A percentile compares a stretch with the other conserved stretches of the same genome.
Evolutionary conservation across 129 eudicot genomes (phyloP).

Genomic region (Flaveria brownii): DNA sequence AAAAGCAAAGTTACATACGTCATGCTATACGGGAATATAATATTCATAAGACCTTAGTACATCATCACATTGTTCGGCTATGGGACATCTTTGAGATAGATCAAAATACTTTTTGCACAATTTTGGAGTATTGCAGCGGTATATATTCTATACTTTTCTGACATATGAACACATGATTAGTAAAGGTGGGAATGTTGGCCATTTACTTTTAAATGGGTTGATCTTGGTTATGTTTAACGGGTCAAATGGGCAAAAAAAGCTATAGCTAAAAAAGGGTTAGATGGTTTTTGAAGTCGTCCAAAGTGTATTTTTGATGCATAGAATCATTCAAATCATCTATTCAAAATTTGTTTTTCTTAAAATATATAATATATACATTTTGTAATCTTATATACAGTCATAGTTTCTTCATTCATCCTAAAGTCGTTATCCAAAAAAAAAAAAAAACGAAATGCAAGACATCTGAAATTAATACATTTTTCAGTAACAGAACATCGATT

Average conservation of each 20-base stretch:
- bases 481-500: not conserved
- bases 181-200: not conserved
- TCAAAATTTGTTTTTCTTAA: too few relatives aligned
- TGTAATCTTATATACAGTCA: too few relatives aligned
- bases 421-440: too few relatives aligned
- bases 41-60: constrained; percentile 93
- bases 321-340: not conserved
- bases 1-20: constrained; percentile 93
- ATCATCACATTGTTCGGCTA: constrained; percentile 85
- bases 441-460: not conserved
- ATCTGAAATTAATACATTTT: not conserved
- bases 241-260: not conserved
- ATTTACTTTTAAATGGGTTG: not conserved
- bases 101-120: constrained; percentile 94
- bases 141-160: constrained; percentile 21
- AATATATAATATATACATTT: too few relatives aligned
- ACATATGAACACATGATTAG: not conserved
- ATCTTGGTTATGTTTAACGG: not conserved
- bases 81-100: constrained; percentile 99
- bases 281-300: not conserved
- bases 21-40: constrained; percentile 98
- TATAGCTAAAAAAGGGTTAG: not conserved
- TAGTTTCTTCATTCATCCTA: too few relatives aligned
- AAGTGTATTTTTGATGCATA: not conserved
- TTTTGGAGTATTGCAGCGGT: constrained; percentile 96